These are phyloP conservation scores for Kodamaea ohmeri DNA, from an alignment of 1,139 yeast genomes.

Conservation along the genomic window DNA sequence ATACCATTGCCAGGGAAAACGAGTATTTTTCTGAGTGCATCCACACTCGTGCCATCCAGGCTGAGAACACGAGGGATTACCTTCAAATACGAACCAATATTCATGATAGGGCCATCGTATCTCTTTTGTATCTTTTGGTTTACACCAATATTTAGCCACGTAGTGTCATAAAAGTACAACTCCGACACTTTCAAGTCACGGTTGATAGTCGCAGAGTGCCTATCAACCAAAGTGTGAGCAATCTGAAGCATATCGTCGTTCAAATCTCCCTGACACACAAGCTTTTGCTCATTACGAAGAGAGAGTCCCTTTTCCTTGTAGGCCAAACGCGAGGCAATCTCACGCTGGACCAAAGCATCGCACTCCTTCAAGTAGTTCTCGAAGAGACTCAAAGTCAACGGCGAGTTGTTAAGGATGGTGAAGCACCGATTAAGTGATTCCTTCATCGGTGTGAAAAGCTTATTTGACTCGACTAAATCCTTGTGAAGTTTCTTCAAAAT, in stretches of 20 bases:
- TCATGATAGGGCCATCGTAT: conserved; percentile 6
- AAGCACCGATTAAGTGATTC: conserved; percentile 55
- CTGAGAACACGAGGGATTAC: conserved; percentile 22
- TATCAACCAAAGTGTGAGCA: conserved; percentile 32
- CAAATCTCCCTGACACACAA: conserved; percentile 62
- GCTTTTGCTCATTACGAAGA: conserved; percentile 57
- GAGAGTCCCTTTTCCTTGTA: conserved; percentile 32
- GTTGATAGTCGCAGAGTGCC: conserved; percentile 31
- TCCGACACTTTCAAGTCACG: conserved; percentile 46
- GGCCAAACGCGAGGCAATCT: conserved; percentile 22
- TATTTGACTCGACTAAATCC: conserved; percentile 40
- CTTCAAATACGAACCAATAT: conserved; percentile 6
- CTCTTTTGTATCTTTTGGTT: conserved; percentile 12
- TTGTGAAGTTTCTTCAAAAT: conserved; percentile 47
- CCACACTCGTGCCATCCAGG: conserved; percentile 31
- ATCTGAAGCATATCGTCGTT: conserved; percentile 43
- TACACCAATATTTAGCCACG: conserved; percentile 61
- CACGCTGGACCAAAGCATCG: conserved; percentile 36
- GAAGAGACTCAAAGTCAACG: conserved; percentile 57
- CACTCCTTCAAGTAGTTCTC: conserved; percentile 61
- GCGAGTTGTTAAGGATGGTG: conserved; percentile 51
- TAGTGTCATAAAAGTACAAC: conserved; percentile 64
- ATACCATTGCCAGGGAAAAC: conserved; percentile 16
- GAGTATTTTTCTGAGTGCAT: conserved; percentile 45
- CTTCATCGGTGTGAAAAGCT: conserved; percentile 50